These are phyloP conservation scores for Fraxinus dipetala DNA, from an alignment of 305 asterid genomes.

Conservation along the genomic window DNA sequence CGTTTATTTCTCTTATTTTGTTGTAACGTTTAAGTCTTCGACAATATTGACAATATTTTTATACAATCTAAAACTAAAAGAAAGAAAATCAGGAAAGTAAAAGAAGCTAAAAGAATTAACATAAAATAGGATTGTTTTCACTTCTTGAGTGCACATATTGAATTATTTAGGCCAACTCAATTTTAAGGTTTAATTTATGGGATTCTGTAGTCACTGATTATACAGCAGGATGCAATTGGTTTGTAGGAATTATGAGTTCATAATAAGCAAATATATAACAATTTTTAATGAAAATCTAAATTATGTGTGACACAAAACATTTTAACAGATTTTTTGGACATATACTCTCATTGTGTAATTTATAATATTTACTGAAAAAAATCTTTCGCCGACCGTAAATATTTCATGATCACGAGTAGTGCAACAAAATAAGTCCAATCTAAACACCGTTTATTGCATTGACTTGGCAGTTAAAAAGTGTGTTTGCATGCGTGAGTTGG, in stretches of 20 bases:
- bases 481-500: background rate
- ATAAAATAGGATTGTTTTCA: background rate
- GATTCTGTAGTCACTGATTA: slow-evolving; percentile 7
- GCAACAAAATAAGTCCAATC: background rate
- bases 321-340: background rate
- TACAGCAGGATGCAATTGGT: slow-evolving; percentile 26
- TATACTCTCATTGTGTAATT: background rate
- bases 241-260: slow-evolving; percentile 16
- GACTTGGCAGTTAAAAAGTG: background rate
- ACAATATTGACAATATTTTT: background rate
- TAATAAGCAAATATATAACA: background rate
- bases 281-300: background rate
- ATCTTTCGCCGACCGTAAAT: background rate
- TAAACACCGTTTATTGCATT: background rate
- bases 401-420: background rate
- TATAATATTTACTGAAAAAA: background rate
- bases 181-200: background rate
- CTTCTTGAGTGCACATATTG: background rate
- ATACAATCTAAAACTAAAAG: background rate
- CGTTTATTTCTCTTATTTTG: background rate
- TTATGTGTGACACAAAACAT: background rate
- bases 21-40: background rate
- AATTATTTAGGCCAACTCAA: background rate
- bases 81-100: background rate
- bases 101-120: background rate